Evolutionary conservation across 257 asterid species (phyloP).

Genomic region (Anisodus tanguticus): DNA sequence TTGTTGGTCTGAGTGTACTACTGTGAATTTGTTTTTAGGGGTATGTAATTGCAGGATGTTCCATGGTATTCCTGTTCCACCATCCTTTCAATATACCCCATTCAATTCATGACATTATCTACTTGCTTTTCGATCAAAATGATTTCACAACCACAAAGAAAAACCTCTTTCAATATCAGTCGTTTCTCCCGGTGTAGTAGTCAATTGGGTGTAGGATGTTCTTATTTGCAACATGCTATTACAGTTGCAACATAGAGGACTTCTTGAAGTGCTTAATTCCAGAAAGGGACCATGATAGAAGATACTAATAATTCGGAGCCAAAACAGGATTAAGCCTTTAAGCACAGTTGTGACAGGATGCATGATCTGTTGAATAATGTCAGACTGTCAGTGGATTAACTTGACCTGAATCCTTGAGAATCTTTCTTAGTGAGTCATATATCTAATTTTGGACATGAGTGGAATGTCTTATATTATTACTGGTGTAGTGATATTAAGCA

Average conservation of each 20-base stretch:
- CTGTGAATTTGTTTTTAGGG: background rate
- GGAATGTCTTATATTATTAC: background rate
- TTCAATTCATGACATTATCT: background rate
- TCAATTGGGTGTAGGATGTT: background rate
- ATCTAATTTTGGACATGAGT: background rate
- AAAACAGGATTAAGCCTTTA: background rate
- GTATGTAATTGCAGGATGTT: slow-evolving; percentile 12
- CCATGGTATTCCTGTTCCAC: background rate
- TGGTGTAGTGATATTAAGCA: slow-evolving; percentile 16
- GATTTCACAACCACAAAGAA: background rate
- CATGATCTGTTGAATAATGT: background rate
- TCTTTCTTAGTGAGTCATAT: background rate
- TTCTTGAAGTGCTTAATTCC: background rate
- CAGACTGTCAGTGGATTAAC: background rate
- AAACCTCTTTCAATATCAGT: background rate
- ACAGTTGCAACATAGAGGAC: background rate
- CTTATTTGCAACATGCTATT: background rate
- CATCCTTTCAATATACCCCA: background rate
- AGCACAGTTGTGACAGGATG: background rate
- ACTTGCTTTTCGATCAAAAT: slow-evolving; percentile 10
- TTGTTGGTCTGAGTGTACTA: slow-evolving; percentile 9
- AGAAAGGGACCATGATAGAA: background rate
- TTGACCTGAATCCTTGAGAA: background rate
- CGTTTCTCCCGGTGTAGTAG: background rate
- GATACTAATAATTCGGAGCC: background rate